Evolutionary conservation across 2,329 filamentous ascomycete genomes (phyloP), one percentile per base, ranked within the genome.

Genomic region (Fusarium tanahbumbuense): DNA sequence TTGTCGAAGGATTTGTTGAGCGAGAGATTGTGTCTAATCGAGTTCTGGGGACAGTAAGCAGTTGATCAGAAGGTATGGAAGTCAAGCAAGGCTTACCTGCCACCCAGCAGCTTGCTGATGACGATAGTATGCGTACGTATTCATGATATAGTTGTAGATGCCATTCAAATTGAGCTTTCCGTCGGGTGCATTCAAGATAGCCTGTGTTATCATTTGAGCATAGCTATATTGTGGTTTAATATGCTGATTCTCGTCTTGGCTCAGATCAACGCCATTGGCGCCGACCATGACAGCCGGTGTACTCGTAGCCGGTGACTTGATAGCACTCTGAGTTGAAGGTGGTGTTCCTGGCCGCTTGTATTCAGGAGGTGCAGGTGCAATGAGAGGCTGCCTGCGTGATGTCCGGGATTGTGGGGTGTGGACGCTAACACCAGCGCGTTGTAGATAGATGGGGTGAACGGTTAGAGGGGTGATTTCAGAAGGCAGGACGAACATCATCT

Each of bases 401-500:
- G 70, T 63, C 70, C 76, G 66, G 23, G 71, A 74, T 55, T 77
- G 76, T 23, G 75, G 72, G 7, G 73, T 72, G 9, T 78, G 73
- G n/a, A 68, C 55, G 49, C 81, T 78, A 32, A 90, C 82, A 27
- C 88, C 86, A 32, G 91, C 90, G 47, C 92, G 89, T 72, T 92
- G 87, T 18, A 92, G 86, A 76, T 92, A 94, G 74, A 83, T 87
- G 23, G 86, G 86, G 76, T 92, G 88, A 64, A 97, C 90, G 48
- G 87, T 85, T 27, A 94, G 85, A 25, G 88, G 87, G 59, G 83
- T 84, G 47, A 88, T 85, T 71, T 92, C 91, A 25, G 89, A 89
- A 1, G 96, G 95, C n/a, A 97, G 88, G 49, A 98, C 93, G 80
- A 99, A 99, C 85, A 98, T 95, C 96, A 99, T 99, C 83, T 99